A percentile compares a stretch with the other conserved stretches of the same genome.
phyloP scores from a whole-genome alignment of 208 protist species.

The Leishmania gerbilli region DNA sequence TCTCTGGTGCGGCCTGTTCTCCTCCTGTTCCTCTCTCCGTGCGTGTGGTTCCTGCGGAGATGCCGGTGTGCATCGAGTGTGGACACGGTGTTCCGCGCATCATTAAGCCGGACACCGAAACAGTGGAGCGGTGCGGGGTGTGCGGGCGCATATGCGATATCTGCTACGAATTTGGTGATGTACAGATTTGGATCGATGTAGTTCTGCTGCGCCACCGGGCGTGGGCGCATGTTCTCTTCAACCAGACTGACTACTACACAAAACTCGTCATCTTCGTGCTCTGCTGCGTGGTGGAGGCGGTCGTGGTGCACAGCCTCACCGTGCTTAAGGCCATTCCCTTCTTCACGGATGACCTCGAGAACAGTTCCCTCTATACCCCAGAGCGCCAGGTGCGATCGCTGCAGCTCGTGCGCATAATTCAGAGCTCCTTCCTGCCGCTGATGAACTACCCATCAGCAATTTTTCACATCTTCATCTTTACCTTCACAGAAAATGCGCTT shows the following conservation, averaged over 20 bases:
- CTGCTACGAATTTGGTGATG: conserved; percentile 76
- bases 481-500: conserved; percentile 63
- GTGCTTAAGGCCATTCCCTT: conserved; percentile 35
- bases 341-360: conserved; percentile 3
- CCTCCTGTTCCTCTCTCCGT: conserved; percentile 12
- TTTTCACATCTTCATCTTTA: conserved; percentile 61
- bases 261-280: conserved; percentile 30
- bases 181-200: conserved; percentile 82
- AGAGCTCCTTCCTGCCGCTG: conserved; percentile 40
- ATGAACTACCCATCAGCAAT: conserved; percentile 60
- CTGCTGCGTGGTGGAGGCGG: conserved; percentile 74
- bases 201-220: conserved; percentile 63
- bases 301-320: conserved; percentile 59
- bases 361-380: conserved; percentile 15
- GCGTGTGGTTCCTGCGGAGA: conserved; percentile 16
- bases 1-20: background rate
- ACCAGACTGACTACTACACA: conserved; percentile 33
- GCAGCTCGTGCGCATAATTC: conserved; percentile 68
- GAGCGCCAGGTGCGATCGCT: conserved; percentile 41
- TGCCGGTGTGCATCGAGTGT: conserved; percentile 87
- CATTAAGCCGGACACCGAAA: conserved; percentile 71
- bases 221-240: conserved; percentile 83
- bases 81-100: conserved; percentile 41
- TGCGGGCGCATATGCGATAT: conserved; percentile 67
- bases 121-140: conserved; percentile 67